These are phyloP conservation scores for Ophiocytium majus DNA, from an alignment of 352 stramenopile genomes.

Conservation along the genomic window DNA sequence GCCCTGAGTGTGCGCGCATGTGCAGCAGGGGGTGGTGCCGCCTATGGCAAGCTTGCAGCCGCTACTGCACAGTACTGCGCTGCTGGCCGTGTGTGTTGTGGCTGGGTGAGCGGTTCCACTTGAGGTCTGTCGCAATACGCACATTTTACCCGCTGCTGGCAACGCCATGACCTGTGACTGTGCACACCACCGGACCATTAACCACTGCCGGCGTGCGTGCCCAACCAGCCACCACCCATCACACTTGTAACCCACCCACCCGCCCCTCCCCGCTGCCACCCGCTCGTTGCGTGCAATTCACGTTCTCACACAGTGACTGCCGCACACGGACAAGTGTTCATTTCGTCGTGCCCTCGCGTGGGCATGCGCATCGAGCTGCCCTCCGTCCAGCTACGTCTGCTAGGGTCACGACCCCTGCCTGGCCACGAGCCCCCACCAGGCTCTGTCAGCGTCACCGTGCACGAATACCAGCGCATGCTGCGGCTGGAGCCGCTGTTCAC, in stretches of 20 bases:
- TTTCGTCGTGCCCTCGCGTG: background rate
- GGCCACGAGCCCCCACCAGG: background rate
- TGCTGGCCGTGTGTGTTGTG: background rate
- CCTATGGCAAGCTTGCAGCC: background rate
- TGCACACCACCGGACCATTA: background rate
- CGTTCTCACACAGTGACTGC: background rate
- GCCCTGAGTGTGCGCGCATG: background rate
- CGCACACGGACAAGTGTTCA: background rate
- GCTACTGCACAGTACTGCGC: background rate
- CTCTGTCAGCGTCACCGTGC: background rate
- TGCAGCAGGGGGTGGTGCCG: background rate
- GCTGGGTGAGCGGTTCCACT: no score
- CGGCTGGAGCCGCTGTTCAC: background rate
- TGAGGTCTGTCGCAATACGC: background rate
- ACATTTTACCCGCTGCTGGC: background rate
- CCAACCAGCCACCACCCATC: background rate
- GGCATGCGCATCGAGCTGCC: background rate
- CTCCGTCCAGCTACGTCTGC: constrained; percentile 1
- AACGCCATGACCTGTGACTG: no score
- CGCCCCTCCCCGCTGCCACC: background rate
- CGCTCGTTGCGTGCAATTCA: background rate
- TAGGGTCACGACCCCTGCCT: background rate
- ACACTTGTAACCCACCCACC: background rate
- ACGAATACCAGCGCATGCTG: background rate
- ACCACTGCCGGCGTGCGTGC: background rate